Conservation (phyloP, 2,329 filamentous ascomycete species). For the Mycocentrospora acerina region DNA sequence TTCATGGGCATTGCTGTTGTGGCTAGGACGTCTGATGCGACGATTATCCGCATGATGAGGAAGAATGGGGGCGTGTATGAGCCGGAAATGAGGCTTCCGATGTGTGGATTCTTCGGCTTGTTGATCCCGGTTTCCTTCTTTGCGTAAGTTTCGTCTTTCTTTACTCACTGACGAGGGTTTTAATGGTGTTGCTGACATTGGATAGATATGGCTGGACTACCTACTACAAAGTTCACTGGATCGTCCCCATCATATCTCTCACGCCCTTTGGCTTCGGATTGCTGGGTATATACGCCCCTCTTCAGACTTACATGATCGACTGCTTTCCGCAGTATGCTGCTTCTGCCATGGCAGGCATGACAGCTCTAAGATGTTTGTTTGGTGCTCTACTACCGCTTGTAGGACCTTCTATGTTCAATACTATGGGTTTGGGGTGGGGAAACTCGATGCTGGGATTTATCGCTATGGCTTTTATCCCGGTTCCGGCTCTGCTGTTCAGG, state of each 20-base stretch:
- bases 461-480: conserved; percentile 36
- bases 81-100: conserved; percentile 51
- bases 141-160: conserved; percentile 43
- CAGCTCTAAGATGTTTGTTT: conserved; percentile 35
- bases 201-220: conserved; percentile 51
- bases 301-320: conserved; percentile 43
- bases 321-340: conserved; percentile 41
- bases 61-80: conserved; percentile 41
- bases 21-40: conserved; percentile 34
- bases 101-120: conserved; percentile 53
- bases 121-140: conserved; percentile 60
- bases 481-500: conserved; percentile 35
- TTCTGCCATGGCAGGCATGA: conserved; percentile 37
- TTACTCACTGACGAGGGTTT: too few species aligned
- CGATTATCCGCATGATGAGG: conserved; percentile 36
- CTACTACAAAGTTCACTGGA: conserved; percentile 50
- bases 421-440: conserved; percentile 39
- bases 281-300: conserved; percentile 37
- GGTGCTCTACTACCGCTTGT: conserved; percentile 39
- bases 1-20: conserved; percentile 37
- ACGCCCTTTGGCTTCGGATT: conserved; percentile 39
- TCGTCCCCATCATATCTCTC: conserved; percentile 46
- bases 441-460: conserved; percentile 41
- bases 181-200: neutral
- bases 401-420: conserved; percentile 37